These are phyloP conservation scores for Stemphylium vesicarium DNA, from an alignment of 2,329 filamentous ascomycete species.

Conservation along the genomic window DNA sequence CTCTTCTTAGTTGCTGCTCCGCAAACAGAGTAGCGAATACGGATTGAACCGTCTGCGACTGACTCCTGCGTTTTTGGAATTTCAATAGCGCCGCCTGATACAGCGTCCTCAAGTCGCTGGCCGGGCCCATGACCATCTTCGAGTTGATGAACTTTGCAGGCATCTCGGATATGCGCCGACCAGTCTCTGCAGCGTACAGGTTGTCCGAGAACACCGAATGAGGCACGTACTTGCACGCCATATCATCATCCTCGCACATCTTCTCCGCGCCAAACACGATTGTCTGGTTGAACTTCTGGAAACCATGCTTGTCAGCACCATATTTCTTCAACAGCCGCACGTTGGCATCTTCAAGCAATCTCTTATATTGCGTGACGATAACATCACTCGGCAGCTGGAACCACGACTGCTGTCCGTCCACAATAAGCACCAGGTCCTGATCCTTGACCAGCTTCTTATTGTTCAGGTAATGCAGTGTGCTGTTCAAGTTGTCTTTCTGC, in stretches of 20 bases:
- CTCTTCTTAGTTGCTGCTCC: constrained; percentile 60
- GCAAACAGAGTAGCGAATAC: constrained; percentile 60
- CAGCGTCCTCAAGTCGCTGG: constrained; percentile 55
- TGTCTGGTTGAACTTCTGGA: constrained; percentile 54
- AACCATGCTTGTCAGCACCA: constrained; percentile 40
- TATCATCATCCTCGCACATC: constrained; percentile 57
- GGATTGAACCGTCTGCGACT: constrained; percentile 49
- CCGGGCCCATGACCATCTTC: constrained; percentile 59
- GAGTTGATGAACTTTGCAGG: constrained; percentile 56
- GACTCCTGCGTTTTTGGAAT: constrained; percentile 41
- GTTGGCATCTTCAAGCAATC: constrained; percentile 61
- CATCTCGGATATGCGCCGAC: constrained; percentile 31
- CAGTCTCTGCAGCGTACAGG: constrained; percentile 56
- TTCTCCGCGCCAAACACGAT: constrained; percentile 65
- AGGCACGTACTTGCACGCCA: constrained; percentile 61
- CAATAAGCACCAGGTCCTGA: constrained; percentile 67
- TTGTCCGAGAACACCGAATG: constrained; percentile 58
- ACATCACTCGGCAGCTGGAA: constrained; percentile 70
- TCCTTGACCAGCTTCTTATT: constrained; percentile 57
- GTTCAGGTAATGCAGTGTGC: constrained; percentile 57
- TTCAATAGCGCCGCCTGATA: constrained; percentile 53
- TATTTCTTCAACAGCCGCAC: constrained; percentile 58
- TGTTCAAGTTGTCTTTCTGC: constrained; percentile 55
- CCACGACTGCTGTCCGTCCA: constrained; percentile 69
- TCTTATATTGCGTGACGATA: constrained; percentile 67